Base-by-base conservation (phyloP, 495 filamentous ascomycete species). In the Thozetella sp. region DNA sequence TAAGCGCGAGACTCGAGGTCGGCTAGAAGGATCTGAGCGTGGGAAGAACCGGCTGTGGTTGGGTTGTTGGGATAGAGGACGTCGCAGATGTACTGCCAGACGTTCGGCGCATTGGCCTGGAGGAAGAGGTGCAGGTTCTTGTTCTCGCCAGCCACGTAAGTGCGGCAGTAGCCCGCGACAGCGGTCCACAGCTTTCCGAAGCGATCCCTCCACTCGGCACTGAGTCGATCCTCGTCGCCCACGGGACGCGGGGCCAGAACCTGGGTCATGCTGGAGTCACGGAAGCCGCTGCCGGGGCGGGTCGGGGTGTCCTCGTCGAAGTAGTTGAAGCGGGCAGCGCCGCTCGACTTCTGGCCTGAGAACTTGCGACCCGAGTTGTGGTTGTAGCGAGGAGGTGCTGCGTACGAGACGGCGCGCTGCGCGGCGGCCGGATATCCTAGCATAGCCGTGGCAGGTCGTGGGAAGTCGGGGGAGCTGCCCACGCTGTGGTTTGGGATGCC, bases 21-120 rank as follows among this genome's bases (percentile, higher is more conserved):
- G 20, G 34, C 30, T 0, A 77, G 57, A 0, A 77, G 60, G 40
- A 50, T 25, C 52, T 63, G 40, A 2, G 66, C 68, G 34, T 68
- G 61, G 0, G 57, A 57, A 1, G 67, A 59, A 43, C 59, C 55
- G 9, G 62, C 62, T 30, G 65, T 53, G 26, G 37, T 55, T 0
- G 53, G 27, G 11, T 61, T 60, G 12, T 34, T 55, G 15, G 57
- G 61, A 25, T 54, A 57, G 27, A 62, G 51, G 19, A 65, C 43
- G 17, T 53, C 48, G 61, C 67, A 64, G 57, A 76, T 69, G 59
- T 62, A 72, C 2, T 52, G 15, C 69, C 66, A 74, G 0, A 76
- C 26, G 1, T 30, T 45, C 17, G 58, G 11, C 34, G 66, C 61
- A 23, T 54, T 56, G 19, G 43, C 62, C 60, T 30, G 37, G 3